Conservation (phyloP, 2,329 filamentous ascomycete genomes). For the Nigrospora osmanthi region DNA sequence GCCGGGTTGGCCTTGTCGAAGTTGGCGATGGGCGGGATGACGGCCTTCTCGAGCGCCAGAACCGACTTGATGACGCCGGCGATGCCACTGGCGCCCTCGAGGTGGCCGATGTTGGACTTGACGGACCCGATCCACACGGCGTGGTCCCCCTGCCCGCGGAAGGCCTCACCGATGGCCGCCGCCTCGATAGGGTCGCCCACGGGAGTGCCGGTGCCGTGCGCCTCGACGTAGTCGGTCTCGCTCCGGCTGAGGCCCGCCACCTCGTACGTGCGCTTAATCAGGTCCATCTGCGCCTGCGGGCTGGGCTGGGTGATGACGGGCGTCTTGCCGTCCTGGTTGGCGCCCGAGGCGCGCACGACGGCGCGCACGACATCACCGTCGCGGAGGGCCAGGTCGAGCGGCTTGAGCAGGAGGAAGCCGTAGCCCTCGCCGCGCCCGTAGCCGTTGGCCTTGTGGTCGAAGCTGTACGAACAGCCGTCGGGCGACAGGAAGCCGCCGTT, state of each 20-base stretch:
- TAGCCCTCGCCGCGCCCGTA: conserved; percentile 39
- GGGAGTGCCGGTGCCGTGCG: conserved; percentile 30
- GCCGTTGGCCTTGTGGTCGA: conserved; percentile 5
- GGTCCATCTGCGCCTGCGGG: conserved; percentile 11
- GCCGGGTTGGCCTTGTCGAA: conserved; percentile 27
- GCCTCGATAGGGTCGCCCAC: conserved; percentile 39
- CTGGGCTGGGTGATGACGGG: conserved; percentile 9
- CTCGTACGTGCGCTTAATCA: conserved; percentile 18
- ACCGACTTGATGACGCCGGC: conserved; percentile 21
- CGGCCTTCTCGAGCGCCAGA: conserved; percentile 30
- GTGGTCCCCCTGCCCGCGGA: conserved; percentile 15
- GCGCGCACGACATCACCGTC: conserved; percentile 23
- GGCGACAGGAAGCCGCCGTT: conserved; percentile 19
- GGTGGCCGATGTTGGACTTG: conserved; percentile 30
- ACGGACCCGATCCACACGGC: conserved; percentile 25
- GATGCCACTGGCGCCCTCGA: conserved; percentile 23
- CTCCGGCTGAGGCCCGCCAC: background rate
- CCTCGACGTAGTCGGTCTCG: conserved; percentile 13
- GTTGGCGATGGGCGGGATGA: conserved; percentile 31
- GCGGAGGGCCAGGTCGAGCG: conserved; percentile 31
- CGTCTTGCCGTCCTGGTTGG: conserved; percentile 12
- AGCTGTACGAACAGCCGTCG: conserved; percentile 10
- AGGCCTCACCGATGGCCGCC: conserved; percentile 25
- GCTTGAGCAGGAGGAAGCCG: conserved; percentile 38
- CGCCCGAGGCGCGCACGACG: conserved; percentile 15